phyloP scores from a whole-genome alignment of 305 asterid species.

The Fraxinus angustifolia region DNA sequence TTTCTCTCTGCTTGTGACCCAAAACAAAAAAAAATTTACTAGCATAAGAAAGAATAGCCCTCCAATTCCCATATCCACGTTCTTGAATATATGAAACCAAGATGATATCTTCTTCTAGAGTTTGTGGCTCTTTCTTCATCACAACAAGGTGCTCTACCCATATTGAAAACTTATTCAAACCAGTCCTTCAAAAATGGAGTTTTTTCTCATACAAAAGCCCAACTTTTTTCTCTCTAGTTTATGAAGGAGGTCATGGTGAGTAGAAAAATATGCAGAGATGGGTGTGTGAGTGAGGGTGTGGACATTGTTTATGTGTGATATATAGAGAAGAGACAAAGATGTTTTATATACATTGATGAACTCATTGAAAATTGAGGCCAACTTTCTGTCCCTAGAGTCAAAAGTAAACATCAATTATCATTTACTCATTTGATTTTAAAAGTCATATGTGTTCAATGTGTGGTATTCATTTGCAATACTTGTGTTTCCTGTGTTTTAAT shows the following conservation, averaged over 20 bases:
- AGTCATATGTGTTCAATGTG: too few relatives aligned
- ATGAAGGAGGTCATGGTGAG: not conserved
- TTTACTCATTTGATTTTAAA: too few relatives aligned
- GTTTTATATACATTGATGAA: constrained; percentile 15
- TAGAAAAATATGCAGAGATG: constrained; percentile 12
- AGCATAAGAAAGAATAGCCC: constrained; percentile 59
- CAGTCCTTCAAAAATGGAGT: not conserved
- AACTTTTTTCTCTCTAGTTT: too few relatives aligned
- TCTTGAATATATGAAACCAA: constrained; percentile 69
- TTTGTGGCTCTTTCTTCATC: constrained; percentile 86
- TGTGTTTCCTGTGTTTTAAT: too few relatives aligned
- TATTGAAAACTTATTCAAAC: constrained; percentile 1
- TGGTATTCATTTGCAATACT: too few relatives aligned
- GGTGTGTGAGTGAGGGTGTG: constrained; percentile 31
- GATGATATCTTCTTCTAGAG: constrained; percentile 75
- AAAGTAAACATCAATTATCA: not conserved
- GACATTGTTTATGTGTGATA: constrained; percentile 27
- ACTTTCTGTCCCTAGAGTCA: constrained; percentile 33
- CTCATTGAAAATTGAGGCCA: not conserved
- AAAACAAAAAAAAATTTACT: constrained; percentile 27
- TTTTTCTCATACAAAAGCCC: too few relatives aligned
- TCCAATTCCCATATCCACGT: constrained; percentile 74
- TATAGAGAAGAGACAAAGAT: constrained; percentile 27
- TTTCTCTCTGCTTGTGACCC: too few relatives aligned
- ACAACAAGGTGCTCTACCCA: constrained; percentile 78